Evolutionary conservation across 371 early-diverging fungal species (phyloP).

Genomic region (Mortierella sp.): DNA sequence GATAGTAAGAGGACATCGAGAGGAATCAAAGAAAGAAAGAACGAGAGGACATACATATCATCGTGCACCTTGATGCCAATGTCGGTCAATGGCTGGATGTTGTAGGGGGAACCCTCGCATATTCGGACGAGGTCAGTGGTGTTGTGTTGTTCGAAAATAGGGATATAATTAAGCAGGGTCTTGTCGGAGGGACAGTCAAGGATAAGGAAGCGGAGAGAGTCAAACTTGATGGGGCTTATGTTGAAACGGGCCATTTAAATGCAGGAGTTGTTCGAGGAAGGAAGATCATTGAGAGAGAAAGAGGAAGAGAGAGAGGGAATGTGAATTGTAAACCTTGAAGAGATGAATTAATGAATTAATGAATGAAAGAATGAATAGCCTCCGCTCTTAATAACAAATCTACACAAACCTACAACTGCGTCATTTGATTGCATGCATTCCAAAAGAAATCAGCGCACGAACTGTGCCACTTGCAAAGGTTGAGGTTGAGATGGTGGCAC

Average conservation of each 20-base stretch:
- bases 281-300: not conserved
- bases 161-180: constrained; percentile 61
- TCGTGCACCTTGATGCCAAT: constrained; percentile 69
- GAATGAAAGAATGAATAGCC: not conserved
- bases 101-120: constrained; percentile 68
- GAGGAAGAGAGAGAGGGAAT: not conserved
- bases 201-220: constrained; percentile 62
- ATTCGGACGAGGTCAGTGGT: constrained; percentile 69
- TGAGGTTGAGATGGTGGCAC: too few relatives aligned
- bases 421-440: too few relatives aligned
- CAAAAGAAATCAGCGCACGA: too few relatives aligned
- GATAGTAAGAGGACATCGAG: too few relatives aligned
- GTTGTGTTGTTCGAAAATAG: constrained; percentile 62
- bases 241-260: constrained; percentile 46
- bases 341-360: not conserved
- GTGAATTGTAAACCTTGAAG: too few relatives aligned
- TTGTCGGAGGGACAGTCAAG: constrained; percentile 72
- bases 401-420: too few relatives aligned
- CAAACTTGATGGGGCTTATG: constrained; percentile 45
- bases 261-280: too few relatives aligned
- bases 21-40: not conserved
- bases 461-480: too few relatives aligned
- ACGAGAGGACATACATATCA: constrained; percentile 56
- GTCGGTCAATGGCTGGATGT: constrained; percentile 57
- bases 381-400: too few relatives aligned